Evolutionary conservation across 192 early-diverging fungal species (phyloP).

Genomic region (Podochytrium sp.): DNA sequence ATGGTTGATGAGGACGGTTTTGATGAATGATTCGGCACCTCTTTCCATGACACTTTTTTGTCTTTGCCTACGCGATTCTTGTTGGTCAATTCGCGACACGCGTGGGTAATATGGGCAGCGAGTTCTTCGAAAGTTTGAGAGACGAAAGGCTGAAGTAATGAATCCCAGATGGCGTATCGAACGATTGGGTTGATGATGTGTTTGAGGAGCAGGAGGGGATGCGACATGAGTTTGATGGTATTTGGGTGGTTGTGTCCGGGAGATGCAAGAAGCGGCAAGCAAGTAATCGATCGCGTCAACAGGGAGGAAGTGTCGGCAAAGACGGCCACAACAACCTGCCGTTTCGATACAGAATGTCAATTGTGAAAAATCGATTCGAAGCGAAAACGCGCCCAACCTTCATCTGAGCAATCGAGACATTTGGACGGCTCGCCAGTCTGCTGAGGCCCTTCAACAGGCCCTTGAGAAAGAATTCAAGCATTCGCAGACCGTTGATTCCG

Average conservation of each 20-base stretch:
- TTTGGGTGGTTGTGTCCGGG: not conserved
- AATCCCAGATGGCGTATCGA: not conserved
- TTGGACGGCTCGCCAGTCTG: not conserved
- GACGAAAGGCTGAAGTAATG: not conserved
- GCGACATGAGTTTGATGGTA: not conserved
- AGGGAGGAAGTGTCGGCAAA: not conserved
- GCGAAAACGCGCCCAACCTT: not conserved
- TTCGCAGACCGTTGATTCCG: not conserved
- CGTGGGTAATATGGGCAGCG: not conserved
- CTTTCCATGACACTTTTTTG: not conserved
- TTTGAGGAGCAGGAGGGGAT: slow-evolving; percentile 23
- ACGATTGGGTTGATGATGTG: slow-evolving; percentile 23
- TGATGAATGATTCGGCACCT: too few species aligned
- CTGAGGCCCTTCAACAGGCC: slow-evolving; percentile 7
- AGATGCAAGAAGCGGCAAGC: slow-evolving; percentile 5
- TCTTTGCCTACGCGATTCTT: not conserved
- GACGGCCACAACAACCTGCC: slow-evolving; percentile 10
- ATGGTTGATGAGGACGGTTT: not conserved
- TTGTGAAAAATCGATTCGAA: not conserved
- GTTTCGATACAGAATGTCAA: not conserved
- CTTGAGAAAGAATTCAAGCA: slow-evolving; percentile 2
- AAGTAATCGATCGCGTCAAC: not conserved
- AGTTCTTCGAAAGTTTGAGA: not conserved
- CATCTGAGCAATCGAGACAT: not conserved
- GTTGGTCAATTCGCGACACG: not conserved